Evolutionary conservation across 306 rosid species (phyloP), one percentile per base, ranked within the genome.

Genomic region (Morella rubra): DNA sequence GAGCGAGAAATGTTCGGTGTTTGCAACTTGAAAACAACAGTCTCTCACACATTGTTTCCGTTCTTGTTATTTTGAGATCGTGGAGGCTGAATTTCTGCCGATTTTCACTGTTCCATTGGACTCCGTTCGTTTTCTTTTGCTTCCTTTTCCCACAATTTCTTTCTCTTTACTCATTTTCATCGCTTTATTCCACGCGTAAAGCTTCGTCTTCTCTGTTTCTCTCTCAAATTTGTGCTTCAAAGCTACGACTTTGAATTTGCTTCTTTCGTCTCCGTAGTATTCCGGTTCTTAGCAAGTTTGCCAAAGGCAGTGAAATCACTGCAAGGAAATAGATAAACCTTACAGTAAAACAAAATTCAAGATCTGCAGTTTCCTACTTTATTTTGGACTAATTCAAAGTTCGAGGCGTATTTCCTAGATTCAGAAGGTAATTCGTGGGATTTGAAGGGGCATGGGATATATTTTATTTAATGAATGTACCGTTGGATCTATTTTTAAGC

Each of bases 91-190:
- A 18, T 41, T 50, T 53, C 69, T 75, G 71, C 82, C 53, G 66
- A 46, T 27, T 78, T 82, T 49, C 56, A 85, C 91, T 87, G 89
- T 89, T 89, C 76, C 75, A 75, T 86, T 76, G 5, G 75, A 22
- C 53, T 78, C 67, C 71, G 24, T 81, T 40, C 69, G 68, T 37
- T 44, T 79, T 6, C 54, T 10, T 50, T 45, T 45, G 3, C 53
- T 69, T 51, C 71, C 69, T 5, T 20, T 70, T 69, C 52, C 64
- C 68, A 15, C 69, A 24, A 70, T 56, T 74, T 32, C 53, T 69
- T 56, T 70, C 19, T 7, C 16, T 9, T 4, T 52, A 60, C 61
- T 49, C 0, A 42, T 51, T 32, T 67, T 70, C 22, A 20, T 55
- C 71, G 73, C 79, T 79, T 74, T 79, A 73, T 76, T 76, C 82